Base-by-base conservation (phyloP, 2,329 filamentous ascomycete species). In the Lanzia echinophila region DNA sequence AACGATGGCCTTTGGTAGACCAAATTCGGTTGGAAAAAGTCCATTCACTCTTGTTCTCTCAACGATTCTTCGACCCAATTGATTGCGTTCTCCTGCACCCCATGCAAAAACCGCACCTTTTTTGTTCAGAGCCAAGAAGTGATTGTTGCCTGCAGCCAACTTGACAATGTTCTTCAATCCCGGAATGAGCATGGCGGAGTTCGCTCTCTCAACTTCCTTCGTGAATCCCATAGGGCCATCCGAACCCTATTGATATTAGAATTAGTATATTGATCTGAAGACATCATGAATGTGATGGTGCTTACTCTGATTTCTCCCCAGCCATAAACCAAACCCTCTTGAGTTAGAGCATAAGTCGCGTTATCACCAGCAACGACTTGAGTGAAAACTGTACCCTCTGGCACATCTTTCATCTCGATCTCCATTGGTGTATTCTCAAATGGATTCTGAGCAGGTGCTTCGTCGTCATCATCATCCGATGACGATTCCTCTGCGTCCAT, bases 301-400 rank as follows among this genome's bases (percentile, higher is more conserved):
- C 74, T 65, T 72, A 83, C 78, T 61, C 86, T 78, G 74, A 92
- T 92, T 13, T 87, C 89, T 45, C 88, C 88, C 87, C 88, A 92
- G 57, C 88, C 88, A 64, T 88, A 92, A 31, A 92, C 83, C 49
- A 79, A 76, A n/a, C 88, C 88, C 56, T 86, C 82, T 46, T 83
- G 78, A 12, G 88, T 91, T 34, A 94, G 75, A 6, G 79, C 87
- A 69, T 92, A 90, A 3, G 81, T 86, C 46, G 84, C 83, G 67
- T 83, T 90, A 72, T 92, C 87, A 42, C 82, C 82, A 28, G 86
- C 87, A 41, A 80, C 82, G 56, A 92, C 76, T 66, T 89, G 84
- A 10, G 79, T 78, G 52, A 82, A 88, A 49, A 76, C 53, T 3
- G 83, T 83, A 46, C 76, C 79, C 32, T 45, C 34, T 31, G 34